Percentiles rank a stretch among this genome's conserved stretches.
Evolutionary conservation across 83 land plant genomes (phyloP).

Genomic region (Isoetes engelmannii): DNA sequence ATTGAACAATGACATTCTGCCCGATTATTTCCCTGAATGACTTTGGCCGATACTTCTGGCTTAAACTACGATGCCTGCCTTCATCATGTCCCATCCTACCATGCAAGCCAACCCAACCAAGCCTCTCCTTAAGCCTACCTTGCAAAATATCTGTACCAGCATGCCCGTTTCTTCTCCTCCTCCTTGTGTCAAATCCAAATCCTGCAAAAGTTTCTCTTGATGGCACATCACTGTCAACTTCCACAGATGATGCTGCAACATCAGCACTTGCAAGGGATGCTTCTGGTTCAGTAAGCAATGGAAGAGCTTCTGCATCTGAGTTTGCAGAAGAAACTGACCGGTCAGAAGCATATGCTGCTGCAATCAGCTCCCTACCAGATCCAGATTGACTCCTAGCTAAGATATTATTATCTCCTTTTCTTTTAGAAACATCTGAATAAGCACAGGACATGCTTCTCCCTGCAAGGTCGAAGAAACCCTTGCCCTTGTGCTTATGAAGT

Average conservation of each 20-base stretch:
- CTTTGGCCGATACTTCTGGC: slow-evolving; percentile 69
- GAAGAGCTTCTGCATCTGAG: slow-evolving; percentile 58
- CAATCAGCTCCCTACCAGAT: slow-evolving; percentile 13
- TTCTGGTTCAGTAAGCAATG: slow-evolving; percentile 51
- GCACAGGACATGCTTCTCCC: slow-evolving; percentile 84
- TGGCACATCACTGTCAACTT: slow-evolving; percentile 50
- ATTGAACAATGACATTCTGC: slow-evolving; percentile 59
- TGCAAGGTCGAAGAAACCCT: slow-evolving; percentile 56
- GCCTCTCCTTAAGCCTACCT: slow-evolving; percentile 52
- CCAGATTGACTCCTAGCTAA: slow-evolving; percentile 23
- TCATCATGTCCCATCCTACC: no score
- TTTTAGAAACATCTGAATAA: slow-evolving; percentile 43
- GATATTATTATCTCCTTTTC: slow-evolving; percentile 19
- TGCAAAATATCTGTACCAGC: slow-evolving; percentile 37
- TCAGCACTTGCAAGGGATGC: slow-evolving; percentile 46
- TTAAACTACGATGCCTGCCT: slow-evolving; percentile 44
- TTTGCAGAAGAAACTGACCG: slow-evolving; percentile 38
- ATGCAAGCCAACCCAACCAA: slow-evolving; percentile 42
- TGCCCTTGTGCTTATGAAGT: slow-evolving; percentile 59
- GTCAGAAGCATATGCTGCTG: slow-evolving; percentile 31
- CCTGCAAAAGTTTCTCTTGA: slow-evolving; percentile 40
- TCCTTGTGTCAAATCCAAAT: neutral
- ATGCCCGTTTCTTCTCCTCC: neutral
- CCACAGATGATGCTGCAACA: slow-evolving; percentile 33
- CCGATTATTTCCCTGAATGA: slow-evolving; percentile 69